phyloP scores from a whole-genome alignment of 2,329 filamentous ascomycete genomes.

The Mycosphaerella arachidis region DNA sequence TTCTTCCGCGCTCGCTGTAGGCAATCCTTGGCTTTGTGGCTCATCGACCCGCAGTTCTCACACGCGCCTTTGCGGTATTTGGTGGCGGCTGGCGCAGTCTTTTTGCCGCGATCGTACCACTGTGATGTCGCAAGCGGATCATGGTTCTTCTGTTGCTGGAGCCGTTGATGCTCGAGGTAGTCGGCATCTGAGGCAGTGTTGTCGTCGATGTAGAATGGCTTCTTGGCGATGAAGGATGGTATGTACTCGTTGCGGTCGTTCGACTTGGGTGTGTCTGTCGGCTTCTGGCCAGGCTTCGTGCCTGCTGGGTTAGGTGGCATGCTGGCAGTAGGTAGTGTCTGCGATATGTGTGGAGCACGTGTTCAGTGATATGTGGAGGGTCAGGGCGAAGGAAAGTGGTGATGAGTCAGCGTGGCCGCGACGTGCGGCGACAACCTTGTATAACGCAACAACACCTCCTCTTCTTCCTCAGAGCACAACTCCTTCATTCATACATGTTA shows the following conservation, averaged over 20 bases:
- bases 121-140: conserved; percentile 58
- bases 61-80: conserved; percentile 98
- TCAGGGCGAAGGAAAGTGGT: no score
- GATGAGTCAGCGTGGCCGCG: no score
- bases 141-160: conserved; percentile 64
- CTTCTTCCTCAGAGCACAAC: no score
- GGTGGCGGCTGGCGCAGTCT: conserved; percentile 77
- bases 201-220: conserved; percentile 90
- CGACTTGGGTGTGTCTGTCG: conserved; percentile 64
- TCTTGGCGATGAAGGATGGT: conserved; percentile 94
- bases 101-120: conserved; percentile 87
- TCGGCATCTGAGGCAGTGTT: conserved; percentile 66
- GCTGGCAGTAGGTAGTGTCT: neutral
- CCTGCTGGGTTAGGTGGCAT: conserved; percentile 50
- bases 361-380: no score
- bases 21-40: conserved; percentile 92
- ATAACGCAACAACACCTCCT: no score
- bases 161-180: conserved; percentile 93
- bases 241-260: conserved; percentile 99
- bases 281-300: conserved; percentile 47
- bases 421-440: no score
- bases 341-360: neutral
- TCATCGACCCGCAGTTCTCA: conserved; percentile 97
- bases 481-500: no score
- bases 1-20: conserved; percentile 80